Conservation (phyloP, 345 rosid species). For the Melaleuca alternifolia region DNA sequence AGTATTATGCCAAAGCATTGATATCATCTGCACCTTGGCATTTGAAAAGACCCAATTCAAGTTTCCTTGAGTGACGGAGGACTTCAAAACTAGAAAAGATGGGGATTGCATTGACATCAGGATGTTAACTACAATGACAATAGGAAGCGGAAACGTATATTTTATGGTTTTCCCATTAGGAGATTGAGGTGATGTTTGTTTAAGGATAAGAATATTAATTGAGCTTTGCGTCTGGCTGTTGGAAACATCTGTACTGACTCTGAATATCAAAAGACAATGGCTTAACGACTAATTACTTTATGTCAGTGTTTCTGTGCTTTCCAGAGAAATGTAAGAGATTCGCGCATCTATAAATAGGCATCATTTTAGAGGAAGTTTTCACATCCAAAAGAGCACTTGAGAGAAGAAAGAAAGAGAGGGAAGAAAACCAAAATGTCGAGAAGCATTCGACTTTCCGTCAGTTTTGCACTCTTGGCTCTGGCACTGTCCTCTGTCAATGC, state of each 20-base stretch:
- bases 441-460: not conserved
- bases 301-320: not conserved
- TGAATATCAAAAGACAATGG: not conserved
- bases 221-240: not conserved
- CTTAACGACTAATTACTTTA: not conserved
- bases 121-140: too few species aligned
- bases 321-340: not conserved
- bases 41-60: too few species aligned
- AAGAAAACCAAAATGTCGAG: not conserved
- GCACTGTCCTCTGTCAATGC: not conserved
- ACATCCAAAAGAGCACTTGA: not conserved
- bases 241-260: not conserved
- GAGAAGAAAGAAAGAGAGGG: not conserved
- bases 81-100: too few species aligned
- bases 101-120: too few species aligned
- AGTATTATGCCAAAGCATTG: too few species aligned
- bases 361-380: not conserved
- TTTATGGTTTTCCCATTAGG: too few species aligned
- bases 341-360: not conserved
- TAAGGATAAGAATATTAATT: not conserved
- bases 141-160: too few species aligned
- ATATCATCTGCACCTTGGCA: too few species aligned
- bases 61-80: too few species aligned
- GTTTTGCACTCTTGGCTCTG: not conserved
- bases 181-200: too few species aligned